Base-by-base conservation (phyloP, 2,329 filamentous ascomycete genomes). In the Aureobasidium mangrovei region DNA sequence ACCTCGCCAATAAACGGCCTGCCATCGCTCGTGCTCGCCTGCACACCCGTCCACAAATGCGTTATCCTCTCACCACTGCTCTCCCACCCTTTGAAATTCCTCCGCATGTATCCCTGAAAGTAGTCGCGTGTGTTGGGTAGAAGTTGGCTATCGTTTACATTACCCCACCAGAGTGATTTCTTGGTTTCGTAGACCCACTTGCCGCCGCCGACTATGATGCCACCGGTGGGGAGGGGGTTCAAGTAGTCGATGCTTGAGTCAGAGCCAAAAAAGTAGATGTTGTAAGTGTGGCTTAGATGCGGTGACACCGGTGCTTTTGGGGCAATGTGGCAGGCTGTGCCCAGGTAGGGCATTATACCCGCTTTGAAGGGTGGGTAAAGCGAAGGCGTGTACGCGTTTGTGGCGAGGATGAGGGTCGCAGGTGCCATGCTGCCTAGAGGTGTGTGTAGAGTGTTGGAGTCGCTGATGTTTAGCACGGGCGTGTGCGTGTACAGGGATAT, bases 161-260 rank as follows among this genome's bases (percentile, higher is more conserved):
- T 77, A 9, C 79, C 78, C 56, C 72, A 80, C 59, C 81, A 76
- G 2, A 60, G 61, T 10, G 74, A 58, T 0, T 78, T 78, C 0
- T 67, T 68, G 0, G 69, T 59, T 0, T 67, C 63, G 2, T 72
- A 68, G 44, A 70, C 69, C 0, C 64, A 69, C 5, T 80, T 64
- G 0, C 78, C 82, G 12, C 83, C 83, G 1, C 83, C 83, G 10
- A 85, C 82, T 28, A 86, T 68, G 28, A 86, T 76, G 54, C 80
- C 75, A 27, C 77, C 74, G 3, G 65, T 68, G 2, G 66, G 62
- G 3, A 74, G 69, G 7, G 70, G 70, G 45, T 74, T 73, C 7
- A 74, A 64, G 44, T 77, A 77, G 51, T 70, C 68, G 52, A 60
- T 42, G 29, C 10, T 35, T n/a, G 42, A 10, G 7, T 32, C 31